phyloP scores from a whole-genome alignment of 2,329 filamentous ascomycete genomes.

The Hypoxylon sp. region DNA sequence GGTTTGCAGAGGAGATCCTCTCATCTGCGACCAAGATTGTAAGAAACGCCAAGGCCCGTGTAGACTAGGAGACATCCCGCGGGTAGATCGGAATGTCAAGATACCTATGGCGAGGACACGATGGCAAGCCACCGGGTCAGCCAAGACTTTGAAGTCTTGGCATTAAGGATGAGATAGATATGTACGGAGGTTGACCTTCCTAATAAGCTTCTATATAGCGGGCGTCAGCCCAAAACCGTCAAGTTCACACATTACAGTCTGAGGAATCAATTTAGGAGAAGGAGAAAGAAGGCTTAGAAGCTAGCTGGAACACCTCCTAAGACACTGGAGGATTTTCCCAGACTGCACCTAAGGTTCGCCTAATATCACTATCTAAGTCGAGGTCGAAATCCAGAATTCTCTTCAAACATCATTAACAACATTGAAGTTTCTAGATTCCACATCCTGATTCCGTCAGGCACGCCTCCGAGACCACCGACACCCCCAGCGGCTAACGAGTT shows the following conservation, averaged over 20 bases:
- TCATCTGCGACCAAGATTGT: conserved; percentile 25
- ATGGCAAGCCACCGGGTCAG: conserved; percentile 1
- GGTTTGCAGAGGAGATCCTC: conserved; percentile 9
- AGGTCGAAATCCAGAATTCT: conserved; percentile 9
- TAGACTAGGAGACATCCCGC: conserved; percentile 4
- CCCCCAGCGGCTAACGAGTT: not conserved
- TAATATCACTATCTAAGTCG: conserved; percentile 9
- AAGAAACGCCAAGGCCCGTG: conserved; percentile 36
- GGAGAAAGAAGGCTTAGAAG: conserved; percentile 16
- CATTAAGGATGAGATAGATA: conserved; percentile 7
- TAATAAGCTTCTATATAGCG: conserved; percentile 11
- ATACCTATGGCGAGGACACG: conserved; percentile 19
- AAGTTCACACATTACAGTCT: not conserved
- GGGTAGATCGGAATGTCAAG: conserved; percentile 21
- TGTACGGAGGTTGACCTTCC: conserved; percentile 8
- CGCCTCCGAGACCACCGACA: conserved; percentile 6
- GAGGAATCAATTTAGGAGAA: not conserved
- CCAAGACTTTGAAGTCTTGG: conserved; percentile 21
- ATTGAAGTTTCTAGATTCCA: conserved; percentile 18
- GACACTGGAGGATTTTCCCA: conserved; percentile 23
- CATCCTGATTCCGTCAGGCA: conserved; percentile 23
- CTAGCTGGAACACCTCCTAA: conserved; percentile 25
- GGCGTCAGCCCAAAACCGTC: conserved; percentile 18
- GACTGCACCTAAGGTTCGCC: conserved; percentile 19
- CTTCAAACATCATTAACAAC: conserved; percentile 11